phyloP scores from a whole-genome alignment of 2,329 filamentous ascomycete genomes.

The Coleophoma eucalyptorum region DNA sequence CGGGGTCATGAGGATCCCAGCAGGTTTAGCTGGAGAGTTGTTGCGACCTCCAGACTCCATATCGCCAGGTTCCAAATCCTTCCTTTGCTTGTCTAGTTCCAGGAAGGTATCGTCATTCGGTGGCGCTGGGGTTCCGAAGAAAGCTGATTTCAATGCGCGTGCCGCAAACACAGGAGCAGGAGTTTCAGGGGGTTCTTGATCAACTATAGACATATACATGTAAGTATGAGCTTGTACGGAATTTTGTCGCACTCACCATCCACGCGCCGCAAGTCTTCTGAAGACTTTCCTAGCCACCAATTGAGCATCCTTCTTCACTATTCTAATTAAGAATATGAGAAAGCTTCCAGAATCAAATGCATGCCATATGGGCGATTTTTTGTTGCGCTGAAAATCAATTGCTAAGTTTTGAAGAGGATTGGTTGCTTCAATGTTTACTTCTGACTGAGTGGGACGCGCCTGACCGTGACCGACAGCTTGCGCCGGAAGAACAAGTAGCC shows the following conservation, averaged over 20 bases:
- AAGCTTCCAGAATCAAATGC: not conserved
- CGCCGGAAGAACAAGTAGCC: no score
- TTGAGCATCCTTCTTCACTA: constrained; percentile 22
- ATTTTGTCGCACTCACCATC: constrained; percentile 13
- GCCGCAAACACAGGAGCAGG: constrained; percentile 65
- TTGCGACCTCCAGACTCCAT: constrained; percentile 21
- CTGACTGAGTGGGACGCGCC: no score
- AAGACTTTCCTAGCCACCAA: constrained; percentile 25
- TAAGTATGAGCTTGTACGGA: not conserved
- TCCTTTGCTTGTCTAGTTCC: constrained; percentile 18
- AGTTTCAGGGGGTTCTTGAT: constrained; percentile 54
- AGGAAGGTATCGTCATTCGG: constrained; percentile 28
- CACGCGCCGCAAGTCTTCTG: constrained; percentile 14
- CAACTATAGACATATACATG: constrained; percentile 13
- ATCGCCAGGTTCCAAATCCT: constrained; percentile 16
- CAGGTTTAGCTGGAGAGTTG: constrained; percentile 25
- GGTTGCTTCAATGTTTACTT: no score
- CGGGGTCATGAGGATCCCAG: constrained; percentile 59
- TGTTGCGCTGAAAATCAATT: constrained; percentile 16
- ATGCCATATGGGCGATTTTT: constrained; percentile 8
- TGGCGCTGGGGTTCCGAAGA: constrained; percentile 56
- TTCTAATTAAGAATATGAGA: not conserved
- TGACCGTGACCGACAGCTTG: no score
- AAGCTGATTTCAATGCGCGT: constrained; percentile 58
- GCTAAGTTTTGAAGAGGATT: not conserved